Percentiles rank a stretch among this genome's conserved stretches.
phyloP scores from a whole-genome alignment of 2,329 filamentous ascomycete species.

The Colletotrichum plurivorum region DNA sequence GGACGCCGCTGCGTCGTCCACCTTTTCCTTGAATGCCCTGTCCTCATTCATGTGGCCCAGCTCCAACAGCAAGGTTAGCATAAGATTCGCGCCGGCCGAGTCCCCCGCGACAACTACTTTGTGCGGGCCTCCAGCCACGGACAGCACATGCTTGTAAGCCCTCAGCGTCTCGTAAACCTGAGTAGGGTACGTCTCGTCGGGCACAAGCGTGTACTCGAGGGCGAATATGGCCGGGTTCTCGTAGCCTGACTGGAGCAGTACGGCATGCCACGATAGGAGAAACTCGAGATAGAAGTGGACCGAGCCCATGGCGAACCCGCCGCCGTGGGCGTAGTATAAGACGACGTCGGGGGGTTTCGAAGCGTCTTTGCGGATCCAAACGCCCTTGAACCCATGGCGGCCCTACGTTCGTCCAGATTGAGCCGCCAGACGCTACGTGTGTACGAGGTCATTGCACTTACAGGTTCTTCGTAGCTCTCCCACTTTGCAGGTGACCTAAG shows the following conservation, averaged over 20 bases:
- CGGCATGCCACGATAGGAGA: constrained; percentile 77
- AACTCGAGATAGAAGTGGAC: constrained; percentile 90
- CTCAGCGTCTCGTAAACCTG: constrained; percentile 79
- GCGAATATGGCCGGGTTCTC: constrained; percentile 84
- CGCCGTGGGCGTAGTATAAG: constrained; percentile 87
- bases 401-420: constrained; percentile 28
- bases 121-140: constrained; percentile 68
- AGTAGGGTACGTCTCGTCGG: constrained; percentile 79
- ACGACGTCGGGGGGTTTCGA: constrained; percentile 78
- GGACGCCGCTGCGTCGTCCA: constrained; percentile 33
- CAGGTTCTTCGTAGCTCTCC: constrained; percentile 65
- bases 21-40: constrained; percentile 30
- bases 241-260: constrained; percentile 77
- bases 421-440: background rate
- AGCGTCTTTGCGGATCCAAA: constrained; percentile 78
- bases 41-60: constrained; percentile 63
- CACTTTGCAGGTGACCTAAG: constrained; percentile 74
- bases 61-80: constrained; percentile 80
- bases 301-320: constrained; percentile 88
- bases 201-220: constrained; percentile 85
- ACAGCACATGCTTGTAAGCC: constrained; percentile 80
- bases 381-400: constrained; percentile 63
- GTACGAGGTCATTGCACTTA: constrained; percentile 48
- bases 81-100: constrained; percentile 82
- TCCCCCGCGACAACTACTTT: constrained; percentile 82